Base-by-base conservation (phyloP, 495 filamentous ascomycete genomes). In the Penicillium desertorum region DNA sequence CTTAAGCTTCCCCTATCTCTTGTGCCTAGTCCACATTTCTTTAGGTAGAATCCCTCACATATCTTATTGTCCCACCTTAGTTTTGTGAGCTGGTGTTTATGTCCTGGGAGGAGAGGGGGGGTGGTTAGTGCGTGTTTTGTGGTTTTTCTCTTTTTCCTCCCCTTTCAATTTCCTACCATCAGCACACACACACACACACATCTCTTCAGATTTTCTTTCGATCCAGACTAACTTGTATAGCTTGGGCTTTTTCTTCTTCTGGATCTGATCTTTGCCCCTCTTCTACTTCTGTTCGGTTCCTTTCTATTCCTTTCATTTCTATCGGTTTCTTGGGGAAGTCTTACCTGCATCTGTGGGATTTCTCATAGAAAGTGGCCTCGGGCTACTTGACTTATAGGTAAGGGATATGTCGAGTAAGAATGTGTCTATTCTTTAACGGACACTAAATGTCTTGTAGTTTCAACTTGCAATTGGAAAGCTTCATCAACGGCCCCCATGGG, bases 401-500 rank as follows among this genome's bases (percentile, higher is more conserved):
- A 27, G 49, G 23, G 27, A 17, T 7, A 3, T 17, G 16, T 39
- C 14, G 16, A 37, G 36, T 39, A 37, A n/a, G 16, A 25, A n/a
- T n/a, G 16, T 37, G 36, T 17, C 5, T 8, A 17, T 8, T 39
- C 7, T 9, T 17, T n/a, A 9, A 17, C 36, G 17, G 34, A 19
- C 44, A 45, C 50, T 57, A 37, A 52, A 27, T 1, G 16, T 22
- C 23, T 32, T 30, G 36, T 39, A 17, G 36, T 39, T n/a, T 1
- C 16, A 39, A 17, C 23, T 51, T 19, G 51, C 23, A 22, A 39
- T 50, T 29, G 32, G 8, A 23, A 27, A 27, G 23, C 42, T 47
- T 17, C 36, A 23, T 41, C 37, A 64, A 55, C 67, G 57, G 58
- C 56, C 63, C 46, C 68, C 61, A 73, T 74, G 72, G 69, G 71